Percentiles rank a stretch among this genome's conserved stretches.
phyloP scores from a whole-genome alignment of 2,329 filamentous ascomycete genomes.

The Pestalotiopsis sp. region DNA sequence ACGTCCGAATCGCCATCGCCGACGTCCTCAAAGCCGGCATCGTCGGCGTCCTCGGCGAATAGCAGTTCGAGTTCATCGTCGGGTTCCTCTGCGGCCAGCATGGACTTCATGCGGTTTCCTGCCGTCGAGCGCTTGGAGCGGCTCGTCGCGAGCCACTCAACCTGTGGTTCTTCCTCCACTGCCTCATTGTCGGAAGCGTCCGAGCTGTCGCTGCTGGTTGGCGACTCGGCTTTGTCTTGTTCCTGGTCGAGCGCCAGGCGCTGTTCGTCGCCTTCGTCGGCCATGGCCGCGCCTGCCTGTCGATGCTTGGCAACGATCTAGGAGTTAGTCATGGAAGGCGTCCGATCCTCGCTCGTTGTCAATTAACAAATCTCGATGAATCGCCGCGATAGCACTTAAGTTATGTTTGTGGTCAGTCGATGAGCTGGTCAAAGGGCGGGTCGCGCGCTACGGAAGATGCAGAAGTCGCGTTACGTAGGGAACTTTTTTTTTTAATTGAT shows the following conservation, averaged over 20 bases:
- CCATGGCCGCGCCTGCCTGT: constrained; percentile 28
- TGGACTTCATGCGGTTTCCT: constrained; percentile 79
- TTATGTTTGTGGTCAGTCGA: not conserved
- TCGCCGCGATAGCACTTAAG: not conserved
- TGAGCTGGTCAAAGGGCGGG: not conserved
- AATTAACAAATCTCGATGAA: not conserved
- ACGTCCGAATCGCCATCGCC: constrained; percentile 73
- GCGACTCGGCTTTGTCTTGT: constrained; percentile 35
- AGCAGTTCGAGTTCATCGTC: constrained; percentile 71
- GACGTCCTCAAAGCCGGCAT: constrained; percentile 70
- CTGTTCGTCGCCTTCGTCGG: constrained; percentile 45
- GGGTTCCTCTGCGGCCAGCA: constrained; percentile 75
- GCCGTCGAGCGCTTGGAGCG: constrained; percentile 79
- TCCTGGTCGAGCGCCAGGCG: constrained; percentile 33
- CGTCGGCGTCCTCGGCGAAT: constrained; percentile 74
- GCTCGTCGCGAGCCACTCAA: constrained; percentile 74
- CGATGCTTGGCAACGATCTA: not conserved
- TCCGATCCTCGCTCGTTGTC: not conserved
- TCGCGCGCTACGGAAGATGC: not conserved
- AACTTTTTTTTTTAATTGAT: constrained; percentile 8
- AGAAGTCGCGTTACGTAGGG: constrained; percentile 1
- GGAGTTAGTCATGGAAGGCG: not conserved
- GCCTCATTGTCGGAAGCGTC: constrained; percentile 34
- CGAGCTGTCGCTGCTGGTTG: constrained; percentile 35
- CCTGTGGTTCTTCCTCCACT: constrained; percentile 28